Evolutionary conservation across 106 monocot species (phyloP), one percentile per base, ranked within the genome.

Genomic region (Allium sativum): DNA sequence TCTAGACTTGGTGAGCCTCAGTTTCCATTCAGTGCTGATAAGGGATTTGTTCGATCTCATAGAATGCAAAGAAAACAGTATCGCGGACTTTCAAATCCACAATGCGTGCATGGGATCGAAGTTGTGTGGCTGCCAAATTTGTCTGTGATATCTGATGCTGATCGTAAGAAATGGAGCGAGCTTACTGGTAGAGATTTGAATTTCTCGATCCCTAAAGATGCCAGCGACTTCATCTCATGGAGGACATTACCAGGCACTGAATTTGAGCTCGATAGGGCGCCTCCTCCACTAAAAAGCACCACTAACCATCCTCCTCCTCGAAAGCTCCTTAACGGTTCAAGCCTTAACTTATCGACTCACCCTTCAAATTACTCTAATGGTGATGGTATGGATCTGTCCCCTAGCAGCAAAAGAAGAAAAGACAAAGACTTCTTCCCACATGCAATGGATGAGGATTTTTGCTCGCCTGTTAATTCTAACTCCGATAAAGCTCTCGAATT

Each of bases 31-130:
- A 78, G 82, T 9, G 73, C 64, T 13, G 78, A 82, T 10, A 78
- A 77, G 63, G 78, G 78, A 14, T 83, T 83, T 21, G 75, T 83
- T 44, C 66, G 82, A 21, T 83, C 82, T 2, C 82, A 83, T 41
- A 46, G 75, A 45, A 83, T 83, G 82, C 82, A 83, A 61, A 52
- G 82, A n/a, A 83, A 83, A 68, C 82, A 83, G 31, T 83, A 83
- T 19, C 55, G 82, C 10, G 82, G 82, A 10, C 68, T 83, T n/a
- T 83, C 82, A 19, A 83, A 83, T 53, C 82, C 82, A 0, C 82
- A 83, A 31, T 83, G 82, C 48, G 70, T 83, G 18, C 82, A 83
- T 61, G 82, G 82, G 10, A 75, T 83, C 20, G 82, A 83, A 59
- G 71, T 83, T 9, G 72, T 83, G 18, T 66, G 68, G 43, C 50